These are phyloP conservation scores for Ophiostoma novo-ulmi DNA, from an alignment of 2,329 filamentous ascomycete species.

Conservation along the genomic window DNA sequence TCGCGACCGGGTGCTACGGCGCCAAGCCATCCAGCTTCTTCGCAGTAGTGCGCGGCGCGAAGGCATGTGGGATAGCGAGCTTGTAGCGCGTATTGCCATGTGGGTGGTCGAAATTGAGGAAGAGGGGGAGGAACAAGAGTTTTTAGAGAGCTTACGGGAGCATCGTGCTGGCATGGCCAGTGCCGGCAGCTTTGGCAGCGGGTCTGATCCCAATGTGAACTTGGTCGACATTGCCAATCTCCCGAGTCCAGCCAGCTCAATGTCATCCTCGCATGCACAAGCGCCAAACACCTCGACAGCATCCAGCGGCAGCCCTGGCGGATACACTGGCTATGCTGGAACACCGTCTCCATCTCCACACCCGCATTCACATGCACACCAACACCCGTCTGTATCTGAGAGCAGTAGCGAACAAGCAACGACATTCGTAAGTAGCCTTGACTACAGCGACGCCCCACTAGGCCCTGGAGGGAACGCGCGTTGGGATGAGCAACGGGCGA, in stretches of 20 bases:
- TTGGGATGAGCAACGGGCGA: constrained; percentile 34
- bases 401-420: not conserved
- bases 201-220: not conserved
- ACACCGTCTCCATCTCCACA: not conserved
- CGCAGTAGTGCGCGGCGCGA: constrained; percentile 57
- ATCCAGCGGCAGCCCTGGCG: not conserved
- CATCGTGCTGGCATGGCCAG: not conserved
- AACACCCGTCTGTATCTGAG: not conserved
- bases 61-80: constrained; percentile 64
- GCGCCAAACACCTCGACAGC: not conserved
- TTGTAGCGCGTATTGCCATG: constrained; percentile 50
- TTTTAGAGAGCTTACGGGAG: constrained; percentile 23
- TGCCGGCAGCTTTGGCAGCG: not conserved
- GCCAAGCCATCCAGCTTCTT: constrained; percentile 58
- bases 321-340: not conserved
- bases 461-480: constrained; percentile 44
- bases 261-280: constrained; percentile 4
- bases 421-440: constrained; percentile 15
- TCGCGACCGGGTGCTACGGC: constrained; percentile 51
- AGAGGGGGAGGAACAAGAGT: constrained; percentile 35
- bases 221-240: not conserved
- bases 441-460: constrained; percentile 37
- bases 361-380: not conserved
- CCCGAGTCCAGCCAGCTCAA: constrained; percentile 6
- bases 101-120: constrained; percentile 56